Evolutionary conservation across 805 yeast genomes (phyloP).

Genomic region (Monosporozyma servazzii): DNA sequence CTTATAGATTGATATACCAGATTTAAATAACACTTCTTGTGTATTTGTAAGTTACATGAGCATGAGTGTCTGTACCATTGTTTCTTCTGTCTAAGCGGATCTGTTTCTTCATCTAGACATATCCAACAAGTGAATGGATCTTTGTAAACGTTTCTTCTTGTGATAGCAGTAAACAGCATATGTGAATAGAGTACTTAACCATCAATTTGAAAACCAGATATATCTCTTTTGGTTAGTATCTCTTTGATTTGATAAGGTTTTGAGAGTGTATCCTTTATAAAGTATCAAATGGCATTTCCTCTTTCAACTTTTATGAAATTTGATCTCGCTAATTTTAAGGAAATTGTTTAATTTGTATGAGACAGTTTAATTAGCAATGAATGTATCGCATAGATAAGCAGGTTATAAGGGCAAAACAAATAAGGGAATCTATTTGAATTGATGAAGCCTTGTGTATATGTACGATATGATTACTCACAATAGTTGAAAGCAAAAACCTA

Average conservation of each 20-base stretch:
- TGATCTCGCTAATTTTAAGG: too few species aligned
- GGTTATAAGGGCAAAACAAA: too few species aligned
- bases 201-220: not conserved
- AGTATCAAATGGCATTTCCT: too few species aligned
- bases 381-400: too few species aligned
- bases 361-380: too few species aligned
- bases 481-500: too few species aligned
- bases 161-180: constrained; percentile 1
- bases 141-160: not conserved
- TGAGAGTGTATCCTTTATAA: not conserved
- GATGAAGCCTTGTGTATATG: too few species aligned
- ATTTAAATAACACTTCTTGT: constrained; percentile 21
- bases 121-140: constrained; percentile 22
- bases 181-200: not conserved
- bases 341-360: too few species aligned
- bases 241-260: not conserved
- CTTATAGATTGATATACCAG: constrained; percentile 12
- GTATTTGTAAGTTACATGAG: constrained; percentile 26
- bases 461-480: too few species aligned
- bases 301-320: too few species aligned
- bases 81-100: constrained; percentile 6
- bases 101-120: constrained; percentile 20
- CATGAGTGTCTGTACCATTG: constrained; percentile 23
- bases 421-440: too few species aligned
- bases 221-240: not conserved